Percentiles rank a stretch among this genome's conserved stretches.
Conservation (phyloP, 306 rosid species). For the Prunus fruticosa region DNA sequence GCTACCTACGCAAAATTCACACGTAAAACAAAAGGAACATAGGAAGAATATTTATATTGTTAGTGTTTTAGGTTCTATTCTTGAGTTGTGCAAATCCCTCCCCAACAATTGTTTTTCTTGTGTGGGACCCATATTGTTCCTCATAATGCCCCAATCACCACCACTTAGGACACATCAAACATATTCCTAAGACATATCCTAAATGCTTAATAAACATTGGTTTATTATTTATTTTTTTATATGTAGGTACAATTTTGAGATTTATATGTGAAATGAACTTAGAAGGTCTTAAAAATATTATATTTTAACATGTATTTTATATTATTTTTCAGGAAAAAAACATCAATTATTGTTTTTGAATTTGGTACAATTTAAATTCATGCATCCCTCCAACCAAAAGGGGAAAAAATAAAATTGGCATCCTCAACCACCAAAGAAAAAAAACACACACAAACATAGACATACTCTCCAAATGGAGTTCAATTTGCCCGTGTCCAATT, state of each 20-base stretch:
- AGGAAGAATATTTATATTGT: constrained; percentile 24
- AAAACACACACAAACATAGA: neutral
- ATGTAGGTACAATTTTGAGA: neutral
- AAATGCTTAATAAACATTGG: neutral
- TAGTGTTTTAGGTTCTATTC: neutral
- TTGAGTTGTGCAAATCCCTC: neutral
- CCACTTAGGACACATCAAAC: neutral
- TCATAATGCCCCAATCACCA: neutral
- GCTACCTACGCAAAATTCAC: constrained; percentile 47
- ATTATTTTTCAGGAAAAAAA: no score
- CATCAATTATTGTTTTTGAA: no score
- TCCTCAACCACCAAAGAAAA: neutral
- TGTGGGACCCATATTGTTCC: neutral
- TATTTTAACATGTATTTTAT: neutral
- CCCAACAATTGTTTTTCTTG: neutral
- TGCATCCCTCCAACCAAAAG: neutral
- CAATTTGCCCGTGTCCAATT: no score
- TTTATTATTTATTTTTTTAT: neutral
- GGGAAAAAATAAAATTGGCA: neutral
- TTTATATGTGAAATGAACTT: neutral
- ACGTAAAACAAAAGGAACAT: constrained; percentile 32
- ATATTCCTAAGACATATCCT: neutral
- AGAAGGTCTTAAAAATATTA: neutral
- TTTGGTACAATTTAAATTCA: neutral
- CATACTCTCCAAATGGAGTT: neutral